Evolutionary conservation across 139 green algal genomes (phyloP).

Genomic region (Dunaliella primolecta): DNA sequence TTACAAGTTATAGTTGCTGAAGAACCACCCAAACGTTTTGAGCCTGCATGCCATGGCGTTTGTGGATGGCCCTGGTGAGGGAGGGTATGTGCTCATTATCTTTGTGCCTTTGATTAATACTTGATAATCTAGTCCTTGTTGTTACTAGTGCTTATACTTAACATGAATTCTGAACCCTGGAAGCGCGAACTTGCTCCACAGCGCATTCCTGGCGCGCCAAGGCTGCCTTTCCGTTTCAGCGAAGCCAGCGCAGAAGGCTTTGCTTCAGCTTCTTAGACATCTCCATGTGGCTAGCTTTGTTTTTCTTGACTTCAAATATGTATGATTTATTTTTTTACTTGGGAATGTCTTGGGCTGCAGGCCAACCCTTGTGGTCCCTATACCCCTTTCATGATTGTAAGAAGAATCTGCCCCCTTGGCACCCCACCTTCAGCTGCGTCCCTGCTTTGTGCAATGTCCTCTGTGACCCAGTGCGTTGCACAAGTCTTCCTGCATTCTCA

Average conservation of each 20-base stretch:
- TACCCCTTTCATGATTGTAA: not conserved
- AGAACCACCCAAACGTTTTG: slow-evolving; percentile 52
- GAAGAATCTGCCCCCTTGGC: not conserved
- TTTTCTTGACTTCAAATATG: too few species aligned
- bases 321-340: too few species aligned
- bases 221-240: too few species aligned
- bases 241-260: too few species aligned
- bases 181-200: not conserved
- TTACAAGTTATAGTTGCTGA: slow-evolving; percentile 11
- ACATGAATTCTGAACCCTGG: not conserved
- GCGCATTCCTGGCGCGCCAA: not conserved
- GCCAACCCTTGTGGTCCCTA: too few species aligned
- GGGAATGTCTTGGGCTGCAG: too few species aligned
- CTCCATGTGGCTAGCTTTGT: not conserved
- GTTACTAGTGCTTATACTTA: not conserved
- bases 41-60: slow-evolving; percentile 49
- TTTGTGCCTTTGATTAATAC: not conserved
- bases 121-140: not conserved
- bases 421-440: not conserved
- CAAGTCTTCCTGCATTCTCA: too few species aligned
- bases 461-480: too few species aligned
- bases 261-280: too few species aligned
- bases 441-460: too few species aligned
- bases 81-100: not conserved
- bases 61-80: slow-evolving; percentile 18